Base-by-base conservation (phyloP, 305 asterid species). In the Solanum hybrid region DNA sequence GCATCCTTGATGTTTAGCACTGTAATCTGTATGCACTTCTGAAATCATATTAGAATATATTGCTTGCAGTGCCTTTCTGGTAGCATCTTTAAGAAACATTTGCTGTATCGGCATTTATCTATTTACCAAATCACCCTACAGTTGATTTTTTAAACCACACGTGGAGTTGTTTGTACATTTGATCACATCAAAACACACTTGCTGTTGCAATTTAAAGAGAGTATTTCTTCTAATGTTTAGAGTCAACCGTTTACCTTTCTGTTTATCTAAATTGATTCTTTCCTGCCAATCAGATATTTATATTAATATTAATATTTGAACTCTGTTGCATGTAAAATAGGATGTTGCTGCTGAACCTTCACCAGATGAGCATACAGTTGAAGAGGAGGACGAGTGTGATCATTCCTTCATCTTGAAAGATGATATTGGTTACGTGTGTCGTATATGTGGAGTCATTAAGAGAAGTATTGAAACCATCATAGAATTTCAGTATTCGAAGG, bases 391-490 rank as follows among this genome's bases (percentile, higher is more conserved):
- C 76, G 98, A 94, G 56, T 96, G 99, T 85, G 98, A 96, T 78
- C 99, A 98, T 93, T 94, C 98, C 13, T 96, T 93, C 90, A 95
- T 98, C 85, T 88, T 98, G 87, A 98, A 93, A 92, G 99, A 98
- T 92, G 99, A 98, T 89, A 95, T 98, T 31, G 99, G 99, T 75
- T 95, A 94, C 90, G 99, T 98, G 27, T 98, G 99, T 89, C 97
- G 99, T 77, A 92, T 98, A 66, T 98, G 99, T 89, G 99, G 99
- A 91, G 96, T 98, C 90, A 95, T 98, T 87, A 92, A 89, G 92
- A 94, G 96, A 92, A 92, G 98, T 86, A 98, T 98, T 88, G 99
- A 95, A 72, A 89, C 95, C 86, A 98, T 98, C 75, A 98, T 98
- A 10, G 99, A 98, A 89, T 98, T 93, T 91, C 98, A 98, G 92